Percentiles rank a stretch among this genome's conserved stretches.
These are phyloP conservation scores for Ramularia endophylla DNA, from an alignment of 2,329 filamentous ascomycete species.

Conservation along the genomic window DNA sequence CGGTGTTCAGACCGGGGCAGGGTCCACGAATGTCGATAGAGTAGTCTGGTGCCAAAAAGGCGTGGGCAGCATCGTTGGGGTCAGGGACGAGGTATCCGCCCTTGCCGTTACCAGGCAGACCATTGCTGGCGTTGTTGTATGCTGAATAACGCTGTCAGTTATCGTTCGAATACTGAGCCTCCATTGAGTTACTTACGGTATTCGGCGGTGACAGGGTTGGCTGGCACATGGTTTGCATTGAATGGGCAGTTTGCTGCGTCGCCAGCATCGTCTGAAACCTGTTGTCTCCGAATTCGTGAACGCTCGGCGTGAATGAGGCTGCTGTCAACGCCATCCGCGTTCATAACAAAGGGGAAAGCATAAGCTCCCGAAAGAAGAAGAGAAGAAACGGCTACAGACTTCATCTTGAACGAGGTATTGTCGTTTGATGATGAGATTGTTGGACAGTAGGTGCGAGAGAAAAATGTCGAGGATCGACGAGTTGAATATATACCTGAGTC, in stretches of 20 bases:
- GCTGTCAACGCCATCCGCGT: conserved; percentile 34
- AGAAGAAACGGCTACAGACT: conserved; percentile 18
- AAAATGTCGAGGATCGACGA: too few species aligned
- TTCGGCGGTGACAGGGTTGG: conserved; percentile 29
- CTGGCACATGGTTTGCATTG: conserved; percentile 35
- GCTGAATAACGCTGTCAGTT: background rate
- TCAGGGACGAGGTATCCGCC: conserved; percentile 43
- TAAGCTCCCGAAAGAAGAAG: conserved; percentile 23
- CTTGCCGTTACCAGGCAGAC: conserved; percentile 34
- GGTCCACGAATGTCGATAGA: conserved; percentile 37
- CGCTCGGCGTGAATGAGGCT: conserved; percentile 25
- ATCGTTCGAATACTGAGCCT: too few species aligned
- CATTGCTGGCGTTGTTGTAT: conserved; percentile 41
- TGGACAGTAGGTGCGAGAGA: too few species aligned
- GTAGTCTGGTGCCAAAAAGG: conserved; percentile 32
- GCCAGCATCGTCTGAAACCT: conserved; percentile 25
- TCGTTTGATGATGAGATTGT: too few species aligned
- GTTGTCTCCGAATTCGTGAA: conserved; percentile 25
- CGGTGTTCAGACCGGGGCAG: conserved; percentile 40
- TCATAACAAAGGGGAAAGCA: conserved; percentile 37
- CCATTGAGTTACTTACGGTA: conserved; percentile 32
- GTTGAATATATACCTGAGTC: too few species aligned
- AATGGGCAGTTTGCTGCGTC: conserved; percentile 31
- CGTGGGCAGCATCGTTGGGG: conserved; percentile 34
- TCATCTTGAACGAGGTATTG: conserved; percentile 17